Base-by-base conservation (phyloP, 176 grass and related monocot genomes). In the Aechmea fasciata region DNA sequence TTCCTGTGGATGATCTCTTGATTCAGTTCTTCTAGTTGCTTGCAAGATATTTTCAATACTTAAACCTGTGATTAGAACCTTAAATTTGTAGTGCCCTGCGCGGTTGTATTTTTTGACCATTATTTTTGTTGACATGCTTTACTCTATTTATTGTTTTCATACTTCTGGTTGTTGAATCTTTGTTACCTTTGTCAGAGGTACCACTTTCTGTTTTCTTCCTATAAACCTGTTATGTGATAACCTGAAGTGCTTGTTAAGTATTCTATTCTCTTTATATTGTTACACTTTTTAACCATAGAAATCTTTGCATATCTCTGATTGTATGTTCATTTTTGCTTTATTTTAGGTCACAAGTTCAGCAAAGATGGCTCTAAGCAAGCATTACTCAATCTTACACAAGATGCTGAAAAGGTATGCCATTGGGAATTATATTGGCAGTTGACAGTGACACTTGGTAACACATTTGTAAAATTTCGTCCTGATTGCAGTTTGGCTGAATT, bases 281-380 rank as follows among this genome's bases (percentile, higher is more conserved):
- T 53, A 29, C 13, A 13, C 69, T 33, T 47, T 52, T 28, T 65
- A 67, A 29, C 1, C 49, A 7, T 57, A 14, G 1, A 25, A 59
- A 71, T 49, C 29, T 50, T 68, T 73, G 54, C 20, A 50, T 77
- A 22, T 71, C 61, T 71, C 10, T n/a, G 11, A 78, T 72, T 82
- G 48, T 75, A 14, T 3, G 13, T 72, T 77, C 20, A 50, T 19
- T 25, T 15, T 68, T 9, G 2, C 25, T 81, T 11, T 28, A 55
- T 71, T 78, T 53, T 51, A 97, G 93, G 86, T 75, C 93, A 92
- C 72, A 97, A 97, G 64, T 89, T 97, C 71, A 97, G 83, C 28
- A 97, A 97, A 77, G 93, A 97, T 85, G 89, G 89, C 74, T 85
- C 82, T 52, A 92, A 92, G 79, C 86, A 85, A 77, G 75, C 84